A percentile compares a stretch with the other conserved stretches of the same genome.
Evolutionary conservation across 352 stramenopile genomes (phyloP).

Genomic region (Globisporangium takayamanum): DNA sequence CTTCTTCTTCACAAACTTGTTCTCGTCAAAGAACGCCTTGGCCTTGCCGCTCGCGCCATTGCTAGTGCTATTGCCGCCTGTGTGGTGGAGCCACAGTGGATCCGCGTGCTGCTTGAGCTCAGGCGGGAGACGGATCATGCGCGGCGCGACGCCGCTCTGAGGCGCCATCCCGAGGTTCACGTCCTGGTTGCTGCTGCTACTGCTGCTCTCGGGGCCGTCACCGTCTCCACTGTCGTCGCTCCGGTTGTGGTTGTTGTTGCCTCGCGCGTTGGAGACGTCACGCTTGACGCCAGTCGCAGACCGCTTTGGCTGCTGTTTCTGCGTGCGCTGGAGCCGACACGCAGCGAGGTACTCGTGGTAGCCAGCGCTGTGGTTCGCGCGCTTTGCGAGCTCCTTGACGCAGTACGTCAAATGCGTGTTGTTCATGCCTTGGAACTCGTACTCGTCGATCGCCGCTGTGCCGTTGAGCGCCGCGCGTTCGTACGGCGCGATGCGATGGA

Average conservation of each 20-base stretch:
- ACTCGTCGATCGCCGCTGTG: conserved; percentile 70
- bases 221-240: conserved; percentile 24
- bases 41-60: conserved; percentile 20
- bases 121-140: conserved; percentile 33
- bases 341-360: conserved; percentile 68
- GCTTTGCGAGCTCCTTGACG: conserved; percentile 69
- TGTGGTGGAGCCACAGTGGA: conserved; percentile 55
- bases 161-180: conserved; percentile 52
- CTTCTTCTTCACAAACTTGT: conserved; percentile 90
- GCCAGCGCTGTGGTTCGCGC: conserved; percentile 51
- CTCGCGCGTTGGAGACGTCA: conserved; percentile 33
- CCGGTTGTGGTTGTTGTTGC: conserved; percentile 19
- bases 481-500: conserved; percentile 55
- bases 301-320: conserved; percentile 19
- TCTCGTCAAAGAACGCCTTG: conserved; percentile 72
- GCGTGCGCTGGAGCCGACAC: conserved; percentile 32
- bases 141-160: conserved; percentile 44
- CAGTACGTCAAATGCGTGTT: conserved; percentile 84
- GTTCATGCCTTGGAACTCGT: conserved; percentile 78
- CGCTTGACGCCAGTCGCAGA: conserved; percentile 34
- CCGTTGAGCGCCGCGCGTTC: conserved; percentile 57
- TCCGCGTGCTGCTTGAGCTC: conserved; percentile 33
- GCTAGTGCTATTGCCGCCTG: conserved; percentile 12
- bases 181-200: conserved; percentile 19
- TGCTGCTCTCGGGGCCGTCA: conserved; percentile 14